Evolutionary conservation across 164 flowering plant genomes (phyloP).

Genomic region (Taxillus chinensis): DNA sequence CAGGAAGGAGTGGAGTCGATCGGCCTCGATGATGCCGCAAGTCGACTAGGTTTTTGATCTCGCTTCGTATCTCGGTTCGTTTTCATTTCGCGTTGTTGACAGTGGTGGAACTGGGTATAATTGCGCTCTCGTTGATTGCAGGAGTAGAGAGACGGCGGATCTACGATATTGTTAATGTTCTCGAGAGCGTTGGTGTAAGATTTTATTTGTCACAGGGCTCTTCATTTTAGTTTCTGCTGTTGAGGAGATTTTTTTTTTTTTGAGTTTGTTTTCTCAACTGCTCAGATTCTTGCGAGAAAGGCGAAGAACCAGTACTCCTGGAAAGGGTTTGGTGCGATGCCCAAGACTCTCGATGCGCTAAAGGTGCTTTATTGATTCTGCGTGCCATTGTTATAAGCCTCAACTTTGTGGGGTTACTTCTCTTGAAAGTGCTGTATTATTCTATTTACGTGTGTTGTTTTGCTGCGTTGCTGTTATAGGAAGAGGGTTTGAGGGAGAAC

Average conservation of each 20-base stretch:
- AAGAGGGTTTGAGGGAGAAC: slow-evolving; percentile 48
- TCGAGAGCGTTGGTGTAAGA: slow-evolving; percentile 93
- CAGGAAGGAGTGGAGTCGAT: slow-evolving; percentile 57
- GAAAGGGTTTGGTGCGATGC: slow-evolving; percentile 81
- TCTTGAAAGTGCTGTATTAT: not conserved
- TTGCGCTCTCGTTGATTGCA: slow-evolving; percentile 12
- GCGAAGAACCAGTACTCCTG: slow-evolving; percentile 82
- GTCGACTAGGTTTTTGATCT: slow-evolving; percentile 43
- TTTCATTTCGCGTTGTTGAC: no score
- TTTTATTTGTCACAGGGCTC: not conserved
- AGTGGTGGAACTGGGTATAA: no score
- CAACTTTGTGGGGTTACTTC: not conserved
- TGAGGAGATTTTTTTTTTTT: not conserved
- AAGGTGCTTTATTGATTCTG: slow-evolving; percentile 31
- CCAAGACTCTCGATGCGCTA: slow-evolving; percentile 48
- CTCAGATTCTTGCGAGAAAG: slow-evolving; percentile 66
- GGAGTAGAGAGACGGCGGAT: slow-evolving; percentile 97
- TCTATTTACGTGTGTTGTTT: not conserved
- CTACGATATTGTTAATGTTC: slow-evolving; percentile 90
- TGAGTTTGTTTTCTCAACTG: not conserved
- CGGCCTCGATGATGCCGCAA: slow-evolving; percentile 82
- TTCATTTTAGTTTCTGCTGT: not conserved
- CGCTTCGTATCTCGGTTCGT: not conserved
- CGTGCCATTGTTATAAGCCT: not conserved
- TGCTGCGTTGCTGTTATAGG: slow-evolving; percentile 20